These are phyloP conservation scores for Lactarius vividus DNA, from an alignment of 768 basidiomycete genomes.

Conservation along the genomic window DNA sequence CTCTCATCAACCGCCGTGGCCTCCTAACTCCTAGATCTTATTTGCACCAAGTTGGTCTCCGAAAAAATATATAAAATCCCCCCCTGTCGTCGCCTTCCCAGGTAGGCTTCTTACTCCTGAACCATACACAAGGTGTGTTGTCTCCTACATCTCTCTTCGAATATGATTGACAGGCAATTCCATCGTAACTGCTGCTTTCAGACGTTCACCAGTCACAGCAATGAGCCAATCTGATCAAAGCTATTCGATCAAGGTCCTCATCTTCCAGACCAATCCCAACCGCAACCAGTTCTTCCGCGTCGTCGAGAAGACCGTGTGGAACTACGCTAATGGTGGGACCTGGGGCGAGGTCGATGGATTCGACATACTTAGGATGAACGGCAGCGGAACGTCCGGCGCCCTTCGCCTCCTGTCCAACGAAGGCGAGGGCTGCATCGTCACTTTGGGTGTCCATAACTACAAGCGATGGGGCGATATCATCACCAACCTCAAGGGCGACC, in stretches of 20 bases:
- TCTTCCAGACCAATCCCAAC: slow-evolving; percentile 27
- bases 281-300: slow-evolving; percentile 31
- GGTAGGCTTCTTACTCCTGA: no score
- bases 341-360: slow-evolving; percentile 32
- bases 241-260: slow-evolving; percentile 28
- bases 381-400: slow-evolving; percentile 41
- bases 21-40: no score
- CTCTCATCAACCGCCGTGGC: no score
- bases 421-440: slow-evolving; percentile 36
- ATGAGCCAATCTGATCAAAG: background rate
- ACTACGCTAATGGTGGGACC: slow-evolving; percentile 37
- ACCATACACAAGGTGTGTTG: no score
- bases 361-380: slow-evolving; percentile 36
- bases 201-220: no score
- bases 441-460: slow-evolving; percentile 41
- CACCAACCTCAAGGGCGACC: slow-evolving; percentile 30
- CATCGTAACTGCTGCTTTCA: no score
- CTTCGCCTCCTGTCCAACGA: slow-evolving; percentile 35
- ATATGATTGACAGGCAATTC: no score
- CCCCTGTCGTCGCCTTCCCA: no score
- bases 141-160: no score
- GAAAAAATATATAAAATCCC: no score
- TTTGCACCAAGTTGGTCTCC: no score
- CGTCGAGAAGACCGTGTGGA: slow-evolving; percentile 38
- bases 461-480: slow-evolving; percentile 41